Base-by-base conservation (phyloP, 2,329 filamentous ascomycete species). In the Arthrinium phaeospermum region DNA sequence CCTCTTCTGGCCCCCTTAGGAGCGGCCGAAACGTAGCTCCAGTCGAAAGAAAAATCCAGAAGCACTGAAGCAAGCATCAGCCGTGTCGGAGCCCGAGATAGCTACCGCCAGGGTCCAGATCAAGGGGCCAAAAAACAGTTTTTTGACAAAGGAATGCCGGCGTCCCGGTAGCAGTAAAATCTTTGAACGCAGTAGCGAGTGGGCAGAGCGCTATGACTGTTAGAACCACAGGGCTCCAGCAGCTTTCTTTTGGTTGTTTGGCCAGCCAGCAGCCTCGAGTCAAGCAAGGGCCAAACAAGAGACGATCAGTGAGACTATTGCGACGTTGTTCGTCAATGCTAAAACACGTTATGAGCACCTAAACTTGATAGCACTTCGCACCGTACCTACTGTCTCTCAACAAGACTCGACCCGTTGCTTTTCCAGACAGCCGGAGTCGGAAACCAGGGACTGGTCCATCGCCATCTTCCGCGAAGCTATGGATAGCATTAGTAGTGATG, bases 221-320 rank as follows among this genome's bases (percentile, higher is more conserved):
- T 64, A 34, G 19, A 41, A 41, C 57, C 57, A 57, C 30, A 37
- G 53, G 53, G 53, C 16, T 19, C 53, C 53, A 61, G 53, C 53
- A 61, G 10, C 53, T 19, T 61, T 37, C 22, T n/a, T 61, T 61
- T 61, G 53, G 57, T 64, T 64, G 57, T 41, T 64, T n/a, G 30
- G 57, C n/a, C 57, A 64, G 57, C 57, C 57, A 34, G n/a, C 57
- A 64, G 57, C 57, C 57, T 64, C 34, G 57, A 64, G 57, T 64
- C 57, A 64, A 64, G 57, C 34, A 64, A 64, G 57, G 53, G 57
- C 57, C 34, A 41, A 41, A 41, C 57, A n/a, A n/a, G 19, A 22
- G 57, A 41, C 57, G 57, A 64, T 64, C 57, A 41, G 34, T 64
- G 57, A 64, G 57, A 64, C 57, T 64, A 41, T 41, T 64, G 22